Conservation (phyloP, 306 rosid species). For the Dryas octopetala region DNA sequence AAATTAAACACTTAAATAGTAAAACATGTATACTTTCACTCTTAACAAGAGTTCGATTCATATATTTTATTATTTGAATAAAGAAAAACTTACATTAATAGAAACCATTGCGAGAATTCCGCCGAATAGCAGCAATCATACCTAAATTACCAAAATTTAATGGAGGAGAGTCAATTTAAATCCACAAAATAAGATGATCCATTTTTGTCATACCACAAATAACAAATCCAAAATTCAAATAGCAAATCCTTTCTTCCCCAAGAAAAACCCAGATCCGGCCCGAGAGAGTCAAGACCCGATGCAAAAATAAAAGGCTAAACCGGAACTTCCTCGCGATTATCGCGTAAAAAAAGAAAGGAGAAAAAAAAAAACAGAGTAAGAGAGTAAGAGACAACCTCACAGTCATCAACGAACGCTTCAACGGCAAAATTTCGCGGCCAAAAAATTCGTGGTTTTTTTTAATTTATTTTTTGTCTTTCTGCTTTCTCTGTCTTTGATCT, state of each 20-base stretch:
- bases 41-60: no score
- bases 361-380: neutral
- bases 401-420: constrained; percentile 87
- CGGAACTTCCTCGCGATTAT: constrained; percentile 21
- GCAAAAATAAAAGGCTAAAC: neutral
- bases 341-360: neutral
- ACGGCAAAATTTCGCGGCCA: constrained; percentile 82
- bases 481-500: constrained; percentile 16
- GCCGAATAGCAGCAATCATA: no score
- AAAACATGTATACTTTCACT: no score
- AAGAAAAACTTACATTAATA: no score
- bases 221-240: neutral
- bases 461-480: constrained; percentile 9
- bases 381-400: neutral
- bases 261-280: neutral
- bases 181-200: neutral
- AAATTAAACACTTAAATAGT: no score
- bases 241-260: neutral
- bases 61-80: no score
- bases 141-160: no score
- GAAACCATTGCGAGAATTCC: no score
- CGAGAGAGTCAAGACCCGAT: neutral
- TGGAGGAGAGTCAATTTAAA: no score
- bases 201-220: neutral
- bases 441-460: neutral